Conservation (phyloP, 2,329 filamentous ascomycete species). For the Sporothrix sp. region DNA sequence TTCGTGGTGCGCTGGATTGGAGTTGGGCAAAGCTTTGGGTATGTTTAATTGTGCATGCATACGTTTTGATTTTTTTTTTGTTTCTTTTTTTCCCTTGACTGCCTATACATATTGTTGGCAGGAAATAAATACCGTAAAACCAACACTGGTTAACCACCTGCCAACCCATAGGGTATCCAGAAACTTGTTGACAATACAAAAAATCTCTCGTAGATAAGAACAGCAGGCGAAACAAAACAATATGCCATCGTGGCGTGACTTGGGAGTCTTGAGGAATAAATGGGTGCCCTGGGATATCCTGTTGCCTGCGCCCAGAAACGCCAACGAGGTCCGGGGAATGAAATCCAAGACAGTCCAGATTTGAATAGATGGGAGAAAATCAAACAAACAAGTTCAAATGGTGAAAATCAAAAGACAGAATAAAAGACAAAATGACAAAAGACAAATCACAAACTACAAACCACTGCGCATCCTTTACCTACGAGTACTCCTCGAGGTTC, state of each 20-base stretch:
- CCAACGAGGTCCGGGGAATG: not conserved
- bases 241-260: not conserved
- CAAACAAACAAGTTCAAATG: not conserved
- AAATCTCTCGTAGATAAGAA: not conserved
- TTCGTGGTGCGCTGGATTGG: no score
- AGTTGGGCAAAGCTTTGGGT: no score
- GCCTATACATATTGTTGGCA: not conserved
- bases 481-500: slow-evolving; percentile 28
- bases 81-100: not conserved
- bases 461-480: no score
- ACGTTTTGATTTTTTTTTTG: not conserved
- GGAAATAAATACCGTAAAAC: not conserved
- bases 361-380: not conserved
- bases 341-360: not conserved
- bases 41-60: slow-evolving; percentile 2
- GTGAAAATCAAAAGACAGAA: not conserved
- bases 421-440: not conserved
- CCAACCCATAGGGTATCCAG: not conserved
- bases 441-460: not conserved
- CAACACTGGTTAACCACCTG: not conserved
- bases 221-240: not conserved
- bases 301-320: slow-evolving; percentile 5
- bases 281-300: slow-evolving; percentile 4
- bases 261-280: slow-evolving; percentile 3
- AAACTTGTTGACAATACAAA: not conserved